Base-by-base conservation (phyloP, 2,329 filamentous ascomycete genomes). In the Xylaria sp. region DNA sequence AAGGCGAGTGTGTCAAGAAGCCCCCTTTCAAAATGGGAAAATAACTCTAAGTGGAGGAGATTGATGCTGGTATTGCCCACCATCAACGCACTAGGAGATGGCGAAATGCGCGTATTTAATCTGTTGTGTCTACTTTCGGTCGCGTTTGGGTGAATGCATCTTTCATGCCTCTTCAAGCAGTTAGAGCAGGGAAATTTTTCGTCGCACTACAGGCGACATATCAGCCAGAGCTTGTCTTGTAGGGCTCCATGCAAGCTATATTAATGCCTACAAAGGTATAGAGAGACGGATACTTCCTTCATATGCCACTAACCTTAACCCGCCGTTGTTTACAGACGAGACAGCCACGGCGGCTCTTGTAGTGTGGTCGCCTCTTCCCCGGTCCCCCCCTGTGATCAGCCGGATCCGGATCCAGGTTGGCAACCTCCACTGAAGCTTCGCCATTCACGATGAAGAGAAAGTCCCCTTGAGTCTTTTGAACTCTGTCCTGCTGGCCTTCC, bases 301-400 rank as follows among this genome's bases (percentile, higher is more conserved):
- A 31, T 31, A 29, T 54, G 33, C 29, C n/a, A 55, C 63, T 53
- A 5, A 66, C 58, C 58, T 66, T 66, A 15, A 66, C 63, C 49
- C 63, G 45, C 13, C 63, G 51, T 22, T 47, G 51, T 38, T 66
- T 66, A 22, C 63, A 63, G 13, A 56, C 45, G 27, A 66, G 51
- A 38, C 59, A 63, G 36, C 63, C 63, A 56, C 58, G 63, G 27
- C 63, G 63, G 31, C 63, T 66, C 45, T 66, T 66, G 6, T 47
- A 27, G 27, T 63, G 59, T 22, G 51, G 63, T 11, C 63, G 63
- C 38, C 54, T 66, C 42, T 6, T 55, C 17, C 20, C 44, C n/a
- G 27, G 31, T 6, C n/a, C 15, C 25, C 36, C 22, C 45, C 22
- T n/a, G 7, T n/a, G 39, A 39, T 51, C 11, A 25, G 27, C 29